phyloP scores from a whole-genome alignment of 2,329 filamentous ascomycete genomes.

The Aaosphaeria arxii region DNA sequence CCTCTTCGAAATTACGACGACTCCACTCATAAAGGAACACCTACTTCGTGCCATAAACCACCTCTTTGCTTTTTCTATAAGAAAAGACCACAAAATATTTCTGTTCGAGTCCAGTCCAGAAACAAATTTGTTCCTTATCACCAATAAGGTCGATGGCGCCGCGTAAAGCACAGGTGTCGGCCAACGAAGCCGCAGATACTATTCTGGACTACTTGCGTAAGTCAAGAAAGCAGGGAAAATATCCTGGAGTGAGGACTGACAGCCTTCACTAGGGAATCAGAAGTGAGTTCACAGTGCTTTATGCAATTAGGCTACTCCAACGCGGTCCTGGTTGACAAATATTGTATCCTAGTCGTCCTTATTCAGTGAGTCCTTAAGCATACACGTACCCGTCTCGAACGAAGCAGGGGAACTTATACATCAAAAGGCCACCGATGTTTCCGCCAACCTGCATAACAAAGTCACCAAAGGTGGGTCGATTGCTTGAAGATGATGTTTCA shows the following conservation, averaged over 20 bases:
- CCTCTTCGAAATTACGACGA: no score
- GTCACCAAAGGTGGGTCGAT: constrained; percentile 51
- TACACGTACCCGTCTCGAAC: background rate
- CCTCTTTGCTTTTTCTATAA: no score
- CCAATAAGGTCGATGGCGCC: constrained; percentile 26
- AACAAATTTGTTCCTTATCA: no score
- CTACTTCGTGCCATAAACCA: no score
- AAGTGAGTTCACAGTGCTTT: constrained; percentile 36
- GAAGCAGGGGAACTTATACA: constrained; percentile 2
- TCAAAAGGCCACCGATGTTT: constrained; percentile 53
- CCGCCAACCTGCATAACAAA: constrained; percentile 59
- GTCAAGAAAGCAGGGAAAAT: background rate
- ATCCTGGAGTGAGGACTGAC: background rate
- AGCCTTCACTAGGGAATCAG: constrained; percentile 40
- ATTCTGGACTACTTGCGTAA: constrained; percentile 52
- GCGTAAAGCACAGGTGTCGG: constrained; percentile 33
- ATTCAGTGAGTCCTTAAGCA: constrained; percentile 43
- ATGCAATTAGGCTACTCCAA: background rate
- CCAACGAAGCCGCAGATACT: constrained; percentile 39
- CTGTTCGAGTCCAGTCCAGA: no score
- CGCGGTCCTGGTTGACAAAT: background rate
- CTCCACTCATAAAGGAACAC: no score
- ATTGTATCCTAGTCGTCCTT: constrained; percentile 45
- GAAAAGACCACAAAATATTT: no score
- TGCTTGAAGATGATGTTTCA: constrained; percentile 1